A percentile compares a stretch with the other conserved stretches of the same genome.
phyloP scores from a whole-genome alignment of 1,284 basidiomycete genomes.

The Ceratobasidium sp. region DNA sequence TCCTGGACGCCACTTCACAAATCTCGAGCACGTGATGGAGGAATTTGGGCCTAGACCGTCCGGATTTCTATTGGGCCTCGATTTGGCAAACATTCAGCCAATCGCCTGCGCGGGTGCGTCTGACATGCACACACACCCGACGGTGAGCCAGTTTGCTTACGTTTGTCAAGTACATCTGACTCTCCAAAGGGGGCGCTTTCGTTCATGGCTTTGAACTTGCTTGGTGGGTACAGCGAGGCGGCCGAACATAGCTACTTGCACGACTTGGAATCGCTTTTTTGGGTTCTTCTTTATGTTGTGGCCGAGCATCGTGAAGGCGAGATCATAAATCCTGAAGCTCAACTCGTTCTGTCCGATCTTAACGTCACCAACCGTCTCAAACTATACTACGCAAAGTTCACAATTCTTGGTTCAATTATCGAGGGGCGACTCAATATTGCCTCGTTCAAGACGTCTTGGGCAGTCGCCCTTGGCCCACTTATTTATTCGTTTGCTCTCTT shows the following conservation, averaged over 20 bases:
- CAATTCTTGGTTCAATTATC: too few species aligned
- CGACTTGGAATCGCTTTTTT: constrained; percentile 28
- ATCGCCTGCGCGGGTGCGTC: not conserved
- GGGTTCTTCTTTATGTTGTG: constrained; percentile 16
- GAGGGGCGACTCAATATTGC: too few species aligned
- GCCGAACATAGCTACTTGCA: constrained; percentile 11
- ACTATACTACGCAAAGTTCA: too few species aligned
- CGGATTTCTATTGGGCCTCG: not conserved
- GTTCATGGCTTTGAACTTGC: constrained; percentile 16
- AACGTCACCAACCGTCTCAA: too few species aligned
- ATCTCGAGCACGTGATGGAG: not conserved
- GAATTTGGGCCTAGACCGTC: not conserved
- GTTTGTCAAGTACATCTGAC: not conserved
- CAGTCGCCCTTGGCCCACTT: too few species aligned
- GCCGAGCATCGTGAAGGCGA: constrained; percentile 6
- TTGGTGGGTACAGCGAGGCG: not conserved
- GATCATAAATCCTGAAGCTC: too few species aligned
- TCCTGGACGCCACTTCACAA: not conserved
- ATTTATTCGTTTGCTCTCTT: too few species aligned
- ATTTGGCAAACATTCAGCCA: constrained; percentile 9
- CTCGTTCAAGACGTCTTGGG: too few species aligned
- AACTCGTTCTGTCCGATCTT: too few species aligned
- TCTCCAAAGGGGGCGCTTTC: not conserved
- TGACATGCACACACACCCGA: constrained; percentile 10
- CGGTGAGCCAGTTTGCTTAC: not conserved